A percentile compares a stretch with the other conserved stretches of the same genome.
Evolutionary conservation across 2,329 filamentous ascomycete species (phyloP).

Genomic region (Metarhizium anisopliae): DNA sequence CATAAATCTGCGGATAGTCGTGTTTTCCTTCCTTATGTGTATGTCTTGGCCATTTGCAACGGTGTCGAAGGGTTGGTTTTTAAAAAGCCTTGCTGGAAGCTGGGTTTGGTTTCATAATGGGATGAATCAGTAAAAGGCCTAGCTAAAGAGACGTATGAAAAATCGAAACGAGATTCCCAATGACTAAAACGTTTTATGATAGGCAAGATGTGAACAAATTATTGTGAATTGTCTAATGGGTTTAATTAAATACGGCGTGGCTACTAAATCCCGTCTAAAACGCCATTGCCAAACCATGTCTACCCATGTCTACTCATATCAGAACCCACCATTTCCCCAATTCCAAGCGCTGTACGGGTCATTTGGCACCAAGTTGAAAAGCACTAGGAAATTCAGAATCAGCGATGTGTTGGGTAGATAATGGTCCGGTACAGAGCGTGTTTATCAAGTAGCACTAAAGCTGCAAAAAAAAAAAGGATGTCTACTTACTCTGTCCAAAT

Average conservation of each 20-base stretch:
- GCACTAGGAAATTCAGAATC: neutral
- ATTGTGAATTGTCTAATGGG: no score
- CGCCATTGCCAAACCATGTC: neutral
- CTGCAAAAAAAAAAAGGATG: neutral
- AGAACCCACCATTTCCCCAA: constrained; percentile 1
- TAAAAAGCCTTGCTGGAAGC: constrained; percentile 24
- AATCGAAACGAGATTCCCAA: constrained; percentile 9
- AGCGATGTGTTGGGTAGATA: neutral
- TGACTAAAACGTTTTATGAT: neutral
- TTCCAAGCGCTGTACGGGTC: constrained; percentile 4
- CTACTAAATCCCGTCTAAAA: neutral
- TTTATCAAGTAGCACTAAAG: neutral
- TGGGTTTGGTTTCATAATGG: constrained; percentile 27
- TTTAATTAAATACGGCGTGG: no score
- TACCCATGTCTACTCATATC: neutral
- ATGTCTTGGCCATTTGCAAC: constrained; percentile 31
- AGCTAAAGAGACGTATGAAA: constrained; percentile 25
- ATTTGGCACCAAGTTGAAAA: constrained; percentile 5
- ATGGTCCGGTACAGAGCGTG: neutral
- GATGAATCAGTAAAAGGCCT: constrained; percentile 26
- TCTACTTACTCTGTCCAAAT: constrained; percentile 4
- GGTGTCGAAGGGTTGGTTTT: constrained; percentile 36
- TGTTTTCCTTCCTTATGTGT: constrained; percentile 21
- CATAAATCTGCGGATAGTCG: constrained; percentile 29
- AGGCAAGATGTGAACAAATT: no score